Evolutionary conservation across 176 grass and related monocot species (phyloP), one percentile per base, ranked within the genome.

Genomic region (Juncus inflexus): DNA sequence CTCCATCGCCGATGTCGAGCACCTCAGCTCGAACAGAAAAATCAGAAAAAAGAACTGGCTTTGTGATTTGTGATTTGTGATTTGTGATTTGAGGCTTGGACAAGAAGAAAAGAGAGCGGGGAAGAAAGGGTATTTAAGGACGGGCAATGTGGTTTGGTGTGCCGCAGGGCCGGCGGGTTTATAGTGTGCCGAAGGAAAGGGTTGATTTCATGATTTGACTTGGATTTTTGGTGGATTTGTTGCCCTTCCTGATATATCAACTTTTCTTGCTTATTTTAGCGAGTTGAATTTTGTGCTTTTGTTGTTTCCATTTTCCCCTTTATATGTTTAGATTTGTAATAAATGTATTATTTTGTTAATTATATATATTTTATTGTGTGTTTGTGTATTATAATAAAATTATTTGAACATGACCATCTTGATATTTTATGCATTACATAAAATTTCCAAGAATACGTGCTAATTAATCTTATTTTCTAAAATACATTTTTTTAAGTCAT

Each of bases 61-160:
- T 42, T 40, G 39, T 42, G 43, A 4, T 15, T 42, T 40, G 39
- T 42, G 43, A 56, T 58, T 66, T 53, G 50, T 54, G 28, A 16
- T 43, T 42, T 12, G 37, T 12, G 35, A 58, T 13, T 52, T 64
- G 35, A 5, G 12, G 12, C 64, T 56, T 45, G 8, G 49, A 35
- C 36, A 37, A 16, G 75, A 52, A n/a, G 60, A 78, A 63, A 42
- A 42, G 52, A 67, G 43, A 51, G 75, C 40, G 57, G 66, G 68
- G 66, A 6, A 1, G 15, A 40, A 19, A 9, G 12, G 59, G 59
- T 15, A 64, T 39, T 50, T 42, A 49, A 36, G 6, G 12, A 12
- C 36, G 7, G 0, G 51, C 3, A 4, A 47, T 3, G 49, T 53
- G 58, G 51, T 47, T 61, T 63, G 9, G 38, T 61, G 42, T 37